These are phyloP conservation scores for Fragilaria radians DNA, from an alignment of 108 stramenopile genomes.

Conservation along the genomic window DNA sequence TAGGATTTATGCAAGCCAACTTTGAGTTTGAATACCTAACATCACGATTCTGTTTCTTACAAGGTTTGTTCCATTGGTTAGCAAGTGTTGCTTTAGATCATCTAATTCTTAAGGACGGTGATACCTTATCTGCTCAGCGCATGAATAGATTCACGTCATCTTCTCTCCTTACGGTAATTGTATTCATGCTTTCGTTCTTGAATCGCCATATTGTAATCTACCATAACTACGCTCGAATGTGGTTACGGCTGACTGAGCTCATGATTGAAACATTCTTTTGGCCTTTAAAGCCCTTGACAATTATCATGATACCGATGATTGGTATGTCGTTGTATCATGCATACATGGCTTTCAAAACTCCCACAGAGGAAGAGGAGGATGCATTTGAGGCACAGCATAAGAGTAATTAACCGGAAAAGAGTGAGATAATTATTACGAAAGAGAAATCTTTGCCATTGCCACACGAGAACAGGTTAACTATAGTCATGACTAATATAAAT, in stretches of 20 bases:
- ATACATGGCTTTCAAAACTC: not conserved
- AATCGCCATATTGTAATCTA: constrained; percentile 43
- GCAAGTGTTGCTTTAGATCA: constrained; percentile 32
- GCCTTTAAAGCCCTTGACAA: not conserved
- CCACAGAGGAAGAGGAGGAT: not conserved
- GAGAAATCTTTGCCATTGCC: too few relatives aligned
- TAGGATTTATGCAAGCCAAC: constrained; percentile 6
- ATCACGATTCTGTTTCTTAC: constrained; percentile 35
- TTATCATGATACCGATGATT: not conserved
- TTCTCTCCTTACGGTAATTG: constrained; percentile 17
- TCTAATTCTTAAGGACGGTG: constrained; percentile 18
- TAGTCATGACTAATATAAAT: too few relatives aligned
- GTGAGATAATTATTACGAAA: too few relatives aligned
- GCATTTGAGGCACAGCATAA: not conserved
- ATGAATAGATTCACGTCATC: constrained; percentile 37
- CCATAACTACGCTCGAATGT: constrained; percentile 28
- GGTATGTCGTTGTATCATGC: not conserved
- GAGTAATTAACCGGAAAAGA: too few relatives aligned
- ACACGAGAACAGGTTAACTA: too few relatives aligned
- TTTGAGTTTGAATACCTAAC: constrained; percentile 38
- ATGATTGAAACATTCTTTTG: constrained; percentile 12
- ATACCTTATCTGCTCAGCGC: constrained; percentile 18
- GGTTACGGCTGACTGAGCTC: constrained; percentile 17
- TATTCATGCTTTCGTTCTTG: constrained; percentile 41
- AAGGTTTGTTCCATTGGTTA: constrained; percentile 49